Conservation (phyloP, 768 basidiomycete genomes). For the Holtermannia corniformis region DNA sequence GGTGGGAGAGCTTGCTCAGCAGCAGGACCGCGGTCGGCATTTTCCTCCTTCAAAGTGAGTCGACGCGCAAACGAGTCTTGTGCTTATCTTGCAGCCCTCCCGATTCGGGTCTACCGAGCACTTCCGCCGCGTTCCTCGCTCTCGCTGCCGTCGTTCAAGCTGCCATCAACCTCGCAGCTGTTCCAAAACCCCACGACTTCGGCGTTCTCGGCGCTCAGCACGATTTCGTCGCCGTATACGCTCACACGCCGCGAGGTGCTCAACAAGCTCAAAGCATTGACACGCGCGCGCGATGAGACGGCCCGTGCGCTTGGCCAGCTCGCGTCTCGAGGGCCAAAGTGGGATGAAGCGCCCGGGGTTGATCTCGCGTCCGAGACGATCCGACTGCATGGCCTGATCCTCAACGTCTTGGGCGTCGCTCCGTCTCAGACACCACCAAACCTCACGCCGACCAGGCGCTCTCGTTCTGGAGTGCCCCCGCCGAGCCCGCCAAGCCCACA, state of each 20-base stretch:
- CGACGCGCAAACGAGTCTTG: slow-evolving; percentile 1
- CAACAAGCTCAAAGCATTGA: slow-evolving; percentile 22
- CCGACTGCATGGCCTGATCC: slow-evolving; percentile 26
- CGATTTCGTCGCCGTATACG: slow-evolving; percentile 29
- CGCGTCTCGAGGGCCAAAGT: slow-evolving; percentile 30
- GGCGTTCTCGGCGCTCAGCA: slow-evolving; percentile 9
- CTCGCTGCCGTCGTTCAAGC: slow-evolving; percentile 20
- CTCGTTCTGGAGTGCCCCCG: slow-evolving; percentile 7
- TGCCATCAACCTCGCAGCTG: slow-evolving; percentile 23
- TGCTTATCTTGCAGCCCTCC: slow-evolving; percentile 17
- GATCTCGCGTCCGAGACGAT: slow-evolving; percentile 23
- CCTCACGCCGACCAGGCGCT: slow-evolving; percentile 13
- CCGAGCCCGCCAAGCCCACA: slow-evolving; percentile 15
- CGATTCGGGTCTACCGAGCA: slow-evolving; percentile 24
- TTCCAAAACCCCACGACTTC: slow-evolving; percentile 23
- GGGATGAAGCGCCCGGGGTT: slow-evolving; percentile 11
- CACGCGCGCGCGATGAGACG: slow-evolving; percentile 19
- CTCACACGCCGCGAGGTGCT: slow-evolving; percentile 38
- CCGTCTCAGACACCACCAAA: slow-evolving; percentile 10
- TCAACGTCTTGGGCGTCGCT: slow-evolving; percentile 25
- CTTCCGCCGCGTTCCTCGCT: slow-evolving; percentile 20
- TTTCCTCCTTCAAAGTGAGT: slow-evolving; percentile 73
- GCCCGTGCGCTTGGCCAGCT: slow-evolving; percentile 31
- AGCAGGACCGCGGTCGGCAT: slow-evolving; percentile 51
- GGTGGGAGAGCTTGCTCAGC: slow-evolving; percentile 68